phyloP scores from a whole-genome alignment of 2,329 filamentous ascomycete species.

The Simplicillium sp. region DNA sequence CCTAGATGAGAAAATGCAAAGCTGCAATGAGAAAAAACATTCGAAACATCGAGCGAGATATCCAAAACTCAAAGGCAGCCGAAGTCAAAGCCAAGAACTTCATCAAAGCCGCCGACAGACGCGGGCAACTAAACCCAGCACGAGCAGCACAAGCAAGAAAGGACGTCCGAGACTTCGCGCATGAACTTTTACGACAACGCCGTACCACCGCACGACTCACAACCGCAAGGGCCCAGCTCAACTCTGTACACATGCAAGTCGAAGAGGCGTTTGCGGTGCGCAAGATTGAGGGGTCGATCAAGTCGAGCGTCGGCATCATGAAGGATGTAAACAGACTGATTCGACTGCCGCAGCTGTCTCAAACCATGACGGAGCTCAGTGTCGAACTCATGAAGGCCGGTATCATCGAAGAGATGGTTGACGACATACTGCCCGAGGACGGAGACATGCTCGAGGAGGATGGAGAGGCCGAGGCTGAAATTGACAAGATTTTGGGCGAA shows the following conservation, averaged over 20 bases:
- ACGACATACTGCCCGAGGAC: constrained; percentile 72
- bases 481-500: constrained; percentile 88
- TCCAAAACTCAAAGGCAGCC: constrained; percentile 64
- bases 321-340: constrained; percentile 88
- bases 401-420: constrained; percentile 96
- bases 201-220: constrained; percentile 65
- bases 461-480: constrained; percentile 67
- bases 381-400: constrained; percentile 88
- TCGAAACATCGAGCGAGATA: constrained; percentile 91
- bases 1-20: constrained; percentile 90
- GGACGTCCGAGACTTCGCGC: constrained; percentile 81
- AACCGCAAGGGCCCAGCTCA: constrained; percentile 85
- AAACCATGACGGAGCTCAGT: constrained; percentile 81
- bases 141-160: constrained; percentile 69
- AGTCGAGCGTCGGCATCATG: constrained; percentile 85
- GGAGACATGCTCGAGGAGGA: constrained; percentile 65
- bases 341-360: constrained; percentile 72
- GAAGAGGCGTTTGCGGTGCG: constrained; percentile 91
- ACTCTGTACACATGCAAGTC: constrained; percentile 94
- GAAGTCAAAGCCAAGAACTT: constrained; percentile 78
- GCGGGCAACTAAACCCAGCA: constrained; percentile 70
- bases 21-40: constrained; percentile 79
- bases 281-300: constrained; percentile 90
- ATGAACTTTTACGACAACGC: constrained; percentile 75
- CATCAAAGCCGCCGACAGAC: constrained; percentile 74